Conservation (phyloP, 495 filamentous ascomycete species). For the Thermothielavioides terrestris region DNA sequence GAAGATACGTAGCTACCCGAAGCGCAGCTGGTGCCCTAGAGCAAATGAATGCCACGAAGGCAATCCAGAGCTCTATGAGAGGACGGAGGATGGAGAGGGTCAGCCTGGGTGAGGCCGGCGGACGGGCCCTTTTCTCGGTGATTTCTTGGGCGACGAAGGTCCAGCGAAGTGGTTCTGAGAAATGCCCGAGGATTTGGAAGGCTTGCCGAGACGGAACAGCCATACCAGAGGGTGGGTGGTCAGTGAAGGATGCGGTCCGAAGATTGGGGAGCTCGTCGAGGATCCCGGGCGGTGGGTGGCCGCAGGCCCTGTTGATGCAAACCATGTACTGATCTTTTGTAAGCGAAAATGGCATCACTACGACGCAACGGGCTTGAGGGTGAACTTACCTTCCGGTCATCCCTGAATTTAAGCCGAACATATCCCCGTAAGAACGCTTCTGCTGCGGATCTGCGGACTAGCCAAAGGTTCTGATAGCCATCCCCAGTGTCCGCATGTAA, state of each 20-base stretch:
- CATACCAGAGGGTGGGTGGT: neutral
- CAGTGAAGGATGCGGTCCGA: neutral
- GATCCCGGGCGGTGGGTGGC: neutral
- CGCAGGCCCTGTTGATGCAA: neutral
- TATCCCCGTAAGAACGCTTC: neutral
- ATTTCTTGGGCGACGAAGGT: neutral
- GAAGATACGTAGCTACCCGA: neutral
- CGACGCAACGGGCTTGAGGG: neutral
- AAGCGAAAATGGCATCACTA: neutral
- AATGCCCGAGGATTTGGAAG: neutral
- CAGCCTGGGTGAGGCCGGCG: neutral
- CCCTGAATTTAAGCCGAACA: neutral
- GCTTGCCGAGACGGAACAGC: neutral
- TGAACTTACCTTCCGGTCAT: neutral
- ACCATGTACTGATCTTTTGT: neutral
- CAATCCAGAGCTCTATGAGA: neutral
- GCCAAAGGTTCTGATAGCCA: neutral
- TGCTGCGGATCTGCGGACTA: neutral
- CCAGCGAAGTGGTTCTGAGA: neutral
- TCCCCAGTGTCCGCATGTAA: neutral
- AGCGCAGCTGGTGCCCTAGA: neutral
- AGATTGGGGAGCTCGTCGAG: too few species aligned
- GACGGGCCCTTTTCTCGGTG: neutral
- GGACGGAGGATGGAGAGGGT: neutral
- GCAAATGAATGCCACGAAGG: neutral